Evolutionary conservation across 345 rosid species (phyloP).

Genomic region (Abelmoschus esculentus): DNA sequence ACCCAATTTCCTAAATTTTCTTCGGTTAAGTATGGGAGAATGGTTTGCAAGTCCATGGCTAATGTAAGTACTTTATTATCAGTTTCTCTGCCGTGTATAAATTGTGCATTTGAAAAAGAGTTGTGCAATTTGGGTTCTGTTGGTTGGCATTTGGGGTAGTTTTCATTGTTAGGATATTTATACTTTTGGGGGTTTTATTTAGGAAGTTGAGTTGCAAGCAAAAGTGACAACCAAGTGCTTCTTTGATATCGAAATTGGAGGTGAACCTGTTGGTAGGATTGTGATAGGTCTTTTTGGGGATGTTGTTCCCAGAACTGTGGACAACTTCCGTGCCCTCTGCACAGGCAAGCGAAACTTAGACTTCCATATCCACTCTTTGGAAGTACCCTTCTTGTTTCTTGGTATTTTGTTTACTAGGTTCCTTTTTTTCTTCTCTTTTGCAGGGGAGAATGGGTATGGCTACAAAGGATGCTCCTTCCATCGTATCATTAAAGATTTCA

Average conservation of each 20-base stretch:
- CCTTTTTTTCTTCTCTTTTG: slow-evolving; percentile 8
- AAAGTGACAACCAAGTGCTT: slow-evolving; percentile 73
- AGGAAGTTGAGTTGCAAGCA: slow-evolving; percentile 70
- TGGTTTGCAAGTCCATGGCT: slow-evolving; percentile 39
- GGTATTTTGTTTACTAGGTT: slow-evolving; percentile 10
- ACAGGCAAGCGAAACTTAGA: slow-evolving; percentile 46
- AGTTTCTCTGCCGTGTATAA: background rate
- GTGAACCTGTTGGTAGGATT: slow-evolving; percentile 72
- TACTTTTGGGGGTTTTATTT: slow-evolving; percentile 3
- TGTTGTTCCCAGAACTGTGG: slow-evolving; percentile 77
- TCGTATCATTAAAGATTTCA: slow-evolving; percentile 85
- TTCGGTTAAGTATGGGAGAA: slow-evolving; percentile 32
- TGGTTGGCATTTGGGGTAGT: too few relatives aligned
- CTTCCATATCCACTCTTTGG: background rate
- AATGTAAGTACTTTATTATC: slow-evolving; percentile 29
- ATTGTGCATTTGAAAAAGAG: too few relatives aligned
- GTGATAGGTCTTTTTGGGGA: slow-evolving; percentile 88
- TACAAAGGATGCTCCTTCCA: slow-evolving; percentile 88
- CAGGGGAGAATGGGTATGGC: slow-evolving; percentile 87
- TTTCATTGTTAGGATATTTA: background rate
- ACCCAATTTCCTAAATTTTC: slow-evolving; percentile 28
- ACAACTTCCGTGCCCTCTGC: slow-evolving; percentile 86
- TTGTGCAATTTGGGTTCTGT: too few relatives aligned
- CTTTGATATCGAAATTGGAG: slow-evolving; percentile 89
- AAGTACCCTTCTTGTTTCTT: background rate